Evolutionary conservation across 2,329 filamentous ascomycete genomes (phyloP).

Genomic region (Colletotrichum filicis): DNA sequence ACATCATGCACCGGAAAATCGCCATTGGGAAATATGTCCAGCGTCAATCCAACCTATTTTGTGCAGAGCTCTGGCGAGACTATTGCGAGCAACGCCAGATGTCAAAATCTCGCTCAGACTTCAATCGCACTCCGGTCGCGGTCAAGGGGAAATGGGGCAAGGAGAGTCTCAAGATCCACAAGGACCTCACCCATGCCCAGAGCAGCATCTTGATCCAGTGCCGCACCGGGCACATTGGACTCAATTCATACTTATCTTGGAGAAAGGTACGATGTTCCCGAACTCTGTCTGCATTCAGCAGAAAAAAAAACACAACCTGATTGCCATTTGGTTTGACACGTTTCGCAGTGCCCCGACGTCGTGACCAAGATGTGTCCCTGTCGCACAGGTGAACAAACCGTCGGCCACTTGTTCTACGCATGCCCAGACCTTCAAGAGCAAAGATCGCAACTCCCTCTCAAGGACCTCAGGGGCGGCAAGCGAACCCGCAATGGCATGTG

Average conservation of each 20-base stretch:
- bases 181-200: not conserved
- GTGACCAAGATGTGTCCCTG: too few relatives aligned
- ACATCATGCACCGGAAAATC: too few relatives aligned
- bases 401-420: too few relatives aligned
- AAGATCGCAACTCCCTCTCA: too few relatives aligned
- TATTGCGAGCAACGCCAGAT: not conserved
- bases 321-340: not conserved
- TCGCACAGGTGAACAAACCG: too few relatives aligned
- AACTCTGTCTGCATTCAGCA: not conserved
- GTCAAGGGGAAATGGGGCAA: not conserved
- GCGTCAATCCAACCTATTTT: not conserved
- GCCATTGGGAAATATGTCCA: too few relatives aligned
- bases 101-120: not conserved
- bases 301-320: too few relatives aligned
- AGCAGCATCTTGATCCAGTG: constrained; percentile 4
- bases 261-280: not conserved
- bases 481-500: too few relatives aligned
- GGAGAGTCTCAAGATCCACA: not conserved
- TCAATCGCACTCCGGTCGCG: not conserved
- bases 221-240: not conserved
- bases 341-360: not conserved
- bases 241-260: not conserved
- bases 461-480: too few relatives aligned
- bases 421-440: too few relatives aligned
- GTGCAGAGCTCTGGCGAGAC: not conserved